Percentiles rank a stretch among this genome's conserved stretches.
Evolutionary conservation across 2,329 filamentous ascomycete species (phyloP).

Genomic region (Penicillium sp.): DNA sequence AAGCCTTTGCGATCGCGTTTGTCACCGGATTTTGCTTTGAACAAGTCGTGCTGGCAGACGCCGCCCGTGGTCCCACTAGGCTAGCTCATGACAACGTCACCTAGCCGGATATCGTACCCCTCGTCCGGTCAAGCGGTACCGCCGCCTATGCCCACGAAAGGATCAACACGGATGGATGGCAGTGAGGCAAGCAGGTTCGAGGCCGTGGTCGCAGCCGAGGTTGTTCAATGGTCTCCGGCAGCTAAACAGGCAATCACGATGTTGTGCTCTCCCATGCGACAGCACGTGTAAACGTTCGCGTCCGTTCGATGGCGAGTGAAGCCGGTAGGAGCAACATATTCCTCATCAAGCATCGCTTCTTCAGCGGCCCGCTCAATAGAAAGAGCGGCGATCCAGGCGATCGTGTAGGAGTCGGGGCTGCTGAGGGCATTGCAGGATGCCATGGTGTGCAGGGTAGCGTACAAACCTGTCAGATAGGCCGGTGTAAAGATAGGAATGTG

Average conservation of each 20-base stretch:
- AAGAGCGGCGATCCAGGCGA: slow-evolving; percentile 29
- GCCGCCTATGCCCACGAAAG: slow-evolving; percentile 35
- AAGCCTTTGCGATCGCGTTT: too few species aligned
- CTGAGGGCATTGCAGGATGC: too few species aligned
- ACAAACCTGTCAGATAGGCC: too few species aligned
- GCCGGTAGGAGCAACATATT: slow-evolving; percentile 21
- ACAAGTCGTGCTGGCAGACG: too few species aligned
- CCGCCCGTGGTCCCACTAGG: too few species aligned
- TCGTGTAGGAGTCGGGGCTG: slow-evolving; percentile 16
- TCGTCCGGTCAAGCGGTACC: slow-evolving; percentile 28
- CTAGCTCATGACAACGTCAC: too few species aligned
- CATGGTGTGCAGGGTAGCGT: too few species aligned
- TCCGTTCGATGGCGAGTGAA: slow-evolving; percentile 14
- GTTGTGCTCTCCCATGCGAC: slow-evolving; percentile 22
- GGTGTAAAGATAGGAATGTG: too few species aligned
- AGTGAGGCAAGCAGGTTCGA: slow-evolving; percentile 21
- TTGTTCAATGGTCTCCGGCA: slow-evolving; percentile 20
- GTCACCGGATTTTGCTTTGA: too few species aligned
- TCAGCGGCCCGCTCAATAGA: slow-evolving; percentile 26
- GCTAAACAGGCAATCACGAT: slow-evolving; percentile 22
- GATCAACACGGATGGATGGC: slow-evolving; percentile 24
- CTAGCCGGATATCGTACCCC: too few species aligned
- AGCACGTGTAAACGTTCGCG: slow-evolving; percentile 23
- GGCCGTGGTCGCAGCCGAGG: slow-evolving; percentile 9
- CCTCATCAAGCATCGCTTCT: slow-evolving; percentile 31